Base-by-base conservation (phyloP, 108 stramenopile genomes). In the Aurantiochytrium sp. region DNA sequence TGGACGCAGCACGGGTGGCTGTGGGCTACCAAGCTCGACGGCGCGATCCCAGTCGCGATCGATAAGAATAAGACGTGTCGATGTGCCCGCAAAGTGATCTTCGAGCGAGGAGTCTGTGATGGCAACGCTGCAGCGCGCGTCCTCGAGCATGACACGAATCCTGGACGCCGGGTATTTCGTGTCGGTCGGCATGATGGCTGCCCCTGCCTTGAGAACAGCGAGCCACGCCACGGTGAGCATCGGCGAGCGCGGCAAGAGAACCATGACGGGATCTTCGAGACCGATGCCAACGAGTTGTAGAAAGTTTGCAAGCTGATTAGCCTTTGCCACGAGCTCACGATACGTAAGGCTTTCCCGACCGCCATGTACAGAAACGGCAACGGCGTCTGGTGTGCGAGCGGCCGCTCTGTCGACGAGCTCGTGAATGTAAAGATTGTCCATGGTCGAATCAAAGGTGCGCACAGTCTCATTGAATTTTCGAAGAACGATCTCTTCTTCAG, bases 211-310 rank as follows among this genome's bases (percentile, higher is more conserved):
- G 25, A 83, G 51, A 6, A 83, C 76, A 35, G 49, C 76, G 25
- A 83, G 76, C 76, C 76, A 83, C 10, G 76, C 45, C n/a, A 83
- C 51, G 51, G 76, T 83, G 18, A 83, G 51, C 76, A 83, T 83
- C 6, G 76, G 49, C 12, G 43, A 18, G 23, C 76, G 76, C 5
- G 19, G 45, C 51, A 83, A 83, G 49, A 83, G 76, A 18, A 83
- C 76, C 45, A 53, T 47, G n/a, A 83, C 51, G 23, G 76, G 76
- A 2, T 47, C 51, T 4, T 83, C 49, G 45, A 6, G 18, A 6
- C 23, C 45, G 28, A 83, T 45, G 19, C 76, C 76, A 1, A 83
- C 49, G 12, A 83, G 23, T 18, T 53, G 76, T 16, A 83, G n/a
- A 53, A 83, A 83, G 51, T 83, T 83, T 14, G 76, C 76, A 6